These are phyloP conservation scores for Wickerhamomyces hampshirensis DNA, from an alignment of 805 yeast species.

Conservation along the genomic window DNA sequence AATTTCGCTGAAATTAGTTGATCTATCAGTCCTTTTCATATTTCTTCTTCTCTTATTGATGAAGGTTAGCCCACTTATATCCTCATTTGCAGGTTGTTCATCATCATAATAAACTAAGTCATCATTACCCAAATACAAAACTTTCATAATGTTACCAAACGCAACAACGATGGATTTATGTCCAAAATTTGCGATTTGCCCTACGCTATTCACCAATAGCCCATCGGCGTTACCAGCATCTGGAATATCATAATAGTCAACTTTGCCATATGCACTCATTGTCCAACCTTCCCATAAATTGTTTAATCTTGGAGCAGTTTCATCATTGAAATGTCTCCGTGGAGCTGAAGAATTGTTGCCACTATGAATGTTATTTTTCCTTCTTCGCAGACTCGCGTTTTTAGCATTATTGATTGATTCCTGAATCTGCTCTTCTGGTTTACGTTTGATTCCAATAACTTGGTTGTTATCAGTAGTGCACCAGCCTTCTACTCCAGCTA, in stretches of 20 bases:
- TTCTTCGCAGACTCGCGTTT: conserved; percentile 16
- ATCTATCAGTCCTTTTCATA: conserved; percentile 4
- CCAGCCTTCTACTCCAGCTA: conserved; percentile 70
- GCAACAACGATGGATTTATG: conserved; percentile 72
- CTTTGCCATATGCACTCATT: conserved; percentile 60
- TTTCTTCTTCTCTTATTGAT: conserved; percentile 46
- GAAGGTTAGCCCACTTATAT: conserved; percentile 44
- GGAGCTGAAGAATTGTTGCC: background rate
- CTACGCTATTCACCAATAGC: conserved; percentile 49
- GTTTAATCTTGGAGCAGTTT: conserved; percentile 29
- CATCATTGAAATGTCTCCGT: conserved; percentile 9
- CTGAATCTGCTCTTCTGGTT: conserved; percentile 12
- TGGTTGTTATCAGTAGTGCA: conserved; percentile 71
- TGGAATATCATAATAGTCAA: conserved; percentile 56
- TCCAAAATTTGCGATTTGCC: conserved; percentile 66
- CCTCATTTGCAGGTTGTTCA: conserved; percentile 35
- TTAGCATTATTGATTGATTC: conserved; percentile 13
- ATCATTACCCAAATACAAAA: conserved; percentile 71
- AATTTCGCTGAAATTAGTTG: conserved; percentile 21
- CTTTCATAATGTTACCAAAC: conserved; percentile 68
- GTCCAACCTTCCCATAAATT: conserved; percentile 81
- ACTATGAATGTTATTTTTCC: conserved; percentile 3
- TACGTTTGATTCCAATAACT: conserved; percentile 49
- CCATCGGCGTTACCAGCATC: conserved; percentile 35
- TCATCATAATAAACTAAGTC: conserved; percentile 60